Evolutionary conservation across 2,329 filamentous ascomycete species (phyloP), one percentile per base, ranked within the genome.

Genomic region (Macrophomina pseudophaseolina): DNA sequence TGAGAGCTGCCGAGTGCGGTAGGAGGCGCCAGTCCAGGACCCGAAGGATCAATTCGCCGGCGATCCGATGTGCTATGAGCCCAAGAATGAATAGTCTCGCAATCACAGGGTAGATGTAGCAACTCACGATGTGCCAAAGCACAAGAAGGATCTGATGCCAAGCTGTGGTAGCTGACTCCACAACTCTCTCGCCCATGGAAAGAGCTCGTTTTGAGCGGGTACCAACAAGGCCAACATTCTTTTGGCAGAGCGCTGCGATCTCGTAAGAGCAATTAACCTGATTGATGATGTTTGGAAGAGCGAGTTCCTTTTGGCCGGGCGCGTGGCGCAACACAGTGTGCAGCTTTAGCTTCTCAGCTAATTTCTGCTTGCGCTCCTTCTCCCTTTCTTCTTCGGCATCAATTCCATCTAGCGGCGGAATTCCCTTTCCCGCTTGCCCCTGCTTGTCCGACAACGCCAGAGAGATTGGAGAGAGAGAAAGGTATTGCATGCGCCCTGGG

Each of bases 261-360:
- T 99, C 96, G 82, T 90, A 93, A 0, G 94, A 93, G 85, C 95
- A 99, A 74, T 99, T 99, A 76, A 98, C 91, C 80, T 98, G 94
- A 72, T 94, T 93, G 71, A 97, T 87, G 67, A 98, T 94, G 66
- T 88, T 88, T 4, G 90, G 86, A 35, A 99, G 82, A 1, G 91
- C 90, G 69, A 88, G 86, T 76, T 99, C 95, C 73, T 97, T 94
- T 68, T 89, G 87, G 1, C 94, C 95, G 2, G 90, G 87, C 2
- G 87, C 81, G 74, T 91, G 91, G 70, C 89, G 89, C 64, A 91
- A 83, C 4, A 99, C 93, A 1, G 91, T 94, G 77, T 99, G 96
- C 70, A 93, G 85, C 74, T 91, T 93, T 58, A 98, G 81, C 79
- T 98, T 98, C 71, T 97, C 88, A 4, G 95, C 88, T 48, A 99